Conservation (phyloP, 2,329 filamentous ascomycete species). For the Exophiala sp. region DNA sequence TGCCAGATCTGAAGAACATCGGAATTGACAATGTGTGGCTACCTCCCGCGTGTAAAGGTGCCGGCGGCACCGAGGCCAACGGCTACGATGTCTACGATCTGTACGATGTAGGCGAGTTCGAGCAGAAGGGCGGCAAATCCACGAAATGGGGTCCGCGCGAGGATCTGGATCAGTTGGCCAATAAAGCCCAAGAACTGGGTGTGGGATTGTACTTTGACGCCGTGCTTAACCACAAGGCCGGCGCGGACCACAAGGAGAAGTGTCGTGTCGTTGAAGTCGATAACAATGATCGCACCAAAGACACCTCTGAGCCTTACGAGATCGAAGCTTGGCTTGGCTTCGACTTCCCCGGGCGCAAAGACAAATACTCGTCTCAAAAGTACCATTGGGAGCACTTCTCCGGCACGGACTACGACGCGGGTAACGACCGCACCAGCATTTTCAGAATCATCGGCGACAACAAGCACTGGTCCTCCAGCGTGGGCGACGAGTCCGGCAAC, state of each 20-base stretch:
- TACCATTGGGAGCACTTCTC: conserved; percentile 67
- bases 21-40: conserved; percentile 66
- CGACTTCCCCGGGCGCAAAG: conserved; percentile 60
- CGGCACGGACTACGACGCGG: conserved; percentile 64
- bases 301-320: conserved; percentile 54
- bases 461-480: conserved; percentile 62
- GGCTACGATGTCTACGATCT: conserved; percentile 70
- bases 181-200: conserved; percentile 50
- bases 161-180: conserved; percentile 55
- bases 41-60: conserved; percentile 68
- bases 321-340: conserved; percentile 68
- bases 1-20: conserved; percentile 55
- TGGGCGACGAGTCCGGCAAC: conserved; percentile 64
- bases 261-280: conserved; percentile 64
- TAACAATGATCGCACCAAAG: conserved; percentile 52
- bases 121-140: conserved; percentile 60
- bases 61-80: conserved; percentile 55
- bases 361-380: conserved; percentile 58
- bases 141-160: conserved; percentile 69
- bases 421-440: conserved; percentile 53
- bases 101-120: conserved; percentile 68
- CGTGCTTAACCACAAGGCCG: conserved; percentile 70
- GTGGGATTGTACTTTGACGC: conserved; percentile 66
- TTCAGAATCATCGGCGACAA: conserved; percentile 61
- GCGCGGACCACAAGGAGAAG: conserved; percentile 62